Percentiles rank a stretch among this genome's conserved stretches.
phyloP scores from a whole-genome alignment of 2,329 filamentous ascomycete genomes.

The Septoria petroselini region DNA sequence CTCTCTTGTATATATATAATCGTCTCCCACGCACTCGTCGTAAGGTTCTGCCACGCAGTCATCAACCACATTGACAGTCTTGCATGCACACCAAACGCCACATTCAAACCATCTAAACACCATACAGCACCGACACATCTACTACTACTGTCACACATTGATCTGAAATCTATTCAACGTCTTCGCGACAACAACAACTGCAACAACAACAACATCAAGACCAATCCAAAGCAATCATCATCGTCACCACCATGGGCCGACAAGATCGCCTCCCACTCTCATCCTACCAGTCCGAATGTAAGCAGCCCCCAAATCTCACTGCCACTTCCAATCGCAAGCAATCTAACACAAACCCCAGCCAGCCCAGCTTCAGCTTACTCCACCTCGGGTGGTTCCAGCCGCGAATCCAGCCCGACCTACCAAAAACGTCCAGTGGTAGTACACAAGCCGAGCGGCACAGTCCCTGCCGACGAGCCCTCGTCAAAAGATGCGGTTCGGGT shows the following conservation, averaged over 20 bases:
- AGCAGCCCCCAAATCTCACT: not conserved
- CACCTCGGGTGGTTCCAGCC: constrained; percentile 4
- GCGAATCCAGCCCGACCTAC: constrained; percentile 4
- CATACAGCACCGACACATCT: not conserved
- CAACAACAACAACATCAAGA: not conserved
- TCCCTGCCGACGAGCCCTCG: constrained; percentile 14
- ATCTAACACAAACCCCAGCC: not conserved
- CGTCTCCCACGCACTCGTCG: not conserved
- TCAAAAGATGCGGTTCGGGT: not conserved
- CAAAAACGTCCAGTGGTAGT: constrained; percentile 15
- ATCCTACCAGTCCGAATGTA: constrained; percentile 5
- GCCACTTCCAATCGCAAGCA: not conserved
- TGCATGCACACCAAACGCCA: not conserved
- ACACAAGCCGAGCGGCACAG: constrained; percentile 19
- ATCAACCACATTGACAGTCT: not conserved
- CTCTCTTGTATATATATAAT: not conserved
- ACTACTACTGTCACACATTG: not conserved
- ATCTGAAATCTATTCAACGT: not conserved
- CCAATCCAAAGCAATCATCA: not conserved
- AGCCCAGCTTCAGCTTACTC: constrained; percentile 11
- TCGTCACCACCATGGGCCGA: constrained; percentile 11
- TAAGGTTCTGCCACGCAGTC: not conserved
- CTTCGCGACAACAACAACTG: not conserved
- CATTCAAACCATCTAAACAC: not conserved
- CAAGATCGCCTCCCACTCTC: constrained; percentile 4